These are phyloP conservation scores for Ceratocystiopsis brevicomis DNA, from an alignment of 2,329 filamentous ascomycete genomes.

Conservation along the genomic window DNA sequence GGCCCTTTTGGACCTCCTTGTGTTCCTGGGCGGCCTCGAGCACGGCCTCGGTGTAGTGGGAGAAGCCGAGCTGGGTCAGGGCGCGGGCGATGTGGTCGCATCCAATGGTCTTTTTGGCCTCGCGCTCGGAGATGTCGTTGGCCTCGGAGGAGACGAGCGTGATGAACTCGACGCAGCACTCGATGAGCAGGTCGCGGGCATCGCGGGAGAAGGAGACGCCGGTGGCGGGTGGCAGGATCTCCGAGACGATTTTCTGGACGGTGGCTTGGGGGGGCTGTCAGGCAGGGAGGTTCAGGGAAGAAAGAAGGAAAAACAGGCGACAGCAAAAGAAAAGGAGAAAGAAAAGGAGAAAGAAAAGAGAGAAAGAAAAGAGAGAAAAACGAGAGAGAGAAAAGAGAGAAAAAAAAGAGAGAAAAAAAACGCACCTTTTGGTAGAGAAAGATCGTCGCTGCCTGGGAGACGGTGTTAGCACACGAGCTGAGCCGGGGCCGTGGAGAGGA, in stretches of 20 bases:
- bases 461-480: not conserved
- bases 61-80: slow-evolving; percentile 77
- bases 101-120: slow-evolving; percentile 97
- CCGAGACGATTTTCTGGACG: slow-evolving; percentile 74
- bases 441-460: slow-evolving; percentile 5
- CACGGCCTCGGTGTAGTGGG: slow-evolving; percentile 78
- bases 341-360: not conserved
- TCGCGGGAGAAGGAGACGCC: slow-evolving; percentile 87
- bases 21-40: slow-evolving; percentile 75
- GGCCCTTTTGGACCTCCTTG: slow-evolving; percentile 80
- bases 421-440: slow-evolving; percentile 22
- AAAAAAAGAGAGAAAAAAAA: not conserved
- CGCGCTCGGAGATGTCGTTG: slow-evolving; percentile 96
- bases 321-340: not conserved
- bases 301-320: not conserved
- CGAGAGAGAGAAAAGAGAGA: not conserved
- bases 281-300: no score
- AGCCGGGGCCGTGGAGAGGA: not conserved
- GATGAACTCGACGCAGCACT: slow-evolving; percentile 98
- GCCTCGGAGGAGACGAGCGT: slow-evolving; percentile 96
- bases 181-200: slow-evolving; percentile 83
- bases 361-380: not conserved
- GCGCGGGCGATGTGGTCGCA: slow-evolving; percentile 96
- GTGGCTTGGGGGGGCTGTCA: slow-evolving; percentile 29
- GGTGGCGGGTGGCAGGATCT: slow-evolving; percentile 61